These are phyloP conservation scores for Lichtheimia hyalospora DNA, from an alignment of 371 early-diverging fungal species.

Conservation along the genomic window DNA sequence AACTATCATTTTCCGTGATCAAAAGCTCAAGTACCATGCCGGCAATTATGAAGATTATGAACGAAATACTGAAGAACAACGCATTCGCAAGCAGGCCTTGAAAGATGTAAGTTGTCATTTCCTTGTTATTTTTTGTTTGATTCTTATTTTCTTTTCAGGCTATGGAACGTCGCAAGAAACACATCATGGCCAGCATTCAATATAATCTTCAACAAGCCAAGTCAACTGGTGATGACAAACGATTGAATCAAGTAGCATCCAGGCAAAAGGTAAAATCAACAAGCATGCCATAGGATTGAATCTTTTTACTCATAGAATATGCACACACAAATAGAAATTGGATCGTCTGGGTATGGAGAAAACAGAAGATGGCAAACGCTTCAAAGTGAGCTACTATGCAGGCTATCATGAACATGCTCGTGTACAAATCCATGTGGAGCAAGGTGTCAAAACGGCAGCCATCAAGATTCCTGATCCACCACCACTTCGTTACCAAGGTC, in stretches of 20 bases:
- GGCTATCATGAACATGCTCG: slow-evolving; percentile 56
- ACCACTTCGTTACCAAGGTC: slow-evolving; percentile 61
- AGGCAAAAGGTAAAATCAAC: slow-evolving; percentile 63
- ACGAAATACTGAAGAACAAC: slow-evolving; percentile 60
- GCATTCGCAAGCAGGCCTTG: slow-evolving; percentile 51
- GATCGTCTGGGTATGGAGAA: slow-evolving; percentile 67
- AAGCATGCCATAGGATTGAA: neutral
- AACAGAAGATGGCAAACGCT: slow-evolving; percentile 63
- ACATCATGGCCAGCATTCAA: slow-evolving; percentile 62
- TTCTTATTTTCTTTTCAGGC: slow-evolving; percentile 19
- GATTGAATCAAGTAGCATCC: slow-evolving; percentile 67
- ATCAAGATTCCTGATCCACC: slow-evolving; percentile 61
- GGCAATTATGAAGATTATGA: slow-evolving; percentile 80
- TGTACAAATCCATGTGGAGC: slow-evolving; percentile 60
- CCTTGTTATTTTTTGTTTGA: neutral
- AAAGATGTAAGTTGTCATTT: slow-evolving; percentile 30
- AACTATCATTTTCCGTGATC: slow-evolving; percentile 70
- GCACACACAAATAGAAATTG: slow-evolving; percentile 46
- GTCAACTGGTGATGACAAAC: slow-evolving; percentile 76
- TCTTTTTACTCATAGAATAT: too few relatives aligned
- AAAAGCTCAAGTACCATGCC: slow-evolving; percentile 63
- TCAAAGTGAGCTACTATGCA: slow-evolving; percentile 64
- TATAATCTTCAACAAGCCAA: slow-evolving; percentile 69
- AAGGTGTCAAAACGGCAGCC: slow-evolving; percentile 42
- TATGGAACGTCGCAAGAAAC: slow-evolving; percentile 60